Percentiles rank a stretch among this genome's conserved stretches.
These are phyloP conservation scores for Rhipidocladum racemiflorum DNA, from an alignment of 176 grass and related monocot genomes.

Conservation along the genomic window DNA sequence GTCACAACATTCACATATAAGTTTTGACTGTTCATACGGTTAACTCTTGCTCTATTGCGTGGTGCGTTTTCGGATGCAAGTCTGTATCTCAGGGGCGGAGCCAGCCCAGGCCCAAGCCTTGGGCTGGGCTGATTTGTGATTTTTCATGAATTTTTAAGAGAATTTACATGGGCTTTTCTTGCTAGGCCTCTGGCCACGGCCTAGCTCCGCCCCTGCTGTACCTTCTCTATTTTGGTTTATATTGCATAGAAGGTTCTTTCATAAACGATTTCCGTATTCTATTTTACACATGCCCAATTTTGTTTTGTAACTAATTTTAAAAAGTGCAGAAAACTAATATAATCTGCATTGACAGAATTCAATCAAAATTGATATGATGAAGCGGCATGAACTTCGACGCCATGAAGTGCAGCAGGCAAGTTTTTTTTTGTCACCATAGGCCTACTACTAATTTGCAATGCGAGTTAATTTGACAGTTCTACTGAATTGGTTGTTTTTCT, in stretches of 20 bases:
- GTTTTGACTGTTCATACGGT: background rate
- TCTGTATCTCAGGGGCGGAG: no score
- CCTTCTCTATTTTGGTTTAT: background rate
- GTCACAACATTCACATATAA: background rate
- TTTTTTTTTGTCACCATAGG: background rate
- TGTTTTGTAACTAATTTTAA: background rate
- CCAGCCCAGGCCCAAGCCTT: no score
- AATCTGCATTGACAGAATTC: conserved; percentile 53
- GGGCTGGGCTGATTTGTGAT: no score
- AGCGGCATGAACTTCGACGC: conserved; percentile 75
- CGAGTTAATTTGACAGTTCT: background rate
- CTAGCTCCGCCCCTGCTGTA: no score
- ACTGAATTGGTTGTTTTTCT: background rate
- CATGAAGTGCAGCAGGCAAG: conserved; percentile 57
- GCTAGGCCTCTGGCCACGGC: no score
- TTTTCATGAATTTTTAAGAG: no score
- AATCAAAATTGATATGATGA: conserved; percentile 46
- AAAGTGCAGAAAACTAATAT: conserved; percentile 10
- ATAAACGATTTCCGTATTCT: background rate
- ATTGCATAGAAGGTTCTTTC: background rate
- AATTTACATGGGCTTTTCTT: no score
- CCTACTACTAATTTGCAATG: background rate
- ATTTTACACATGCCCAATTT: background rate
- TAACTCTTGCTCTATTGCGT: background rate
- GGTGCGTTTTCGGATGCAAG: background rate